These are phyloP conservation scores for Huntiella savannae DNA, from an alignment of 2,329 filamentous ascomycete species.

Conservation along the genomic window DNA sequence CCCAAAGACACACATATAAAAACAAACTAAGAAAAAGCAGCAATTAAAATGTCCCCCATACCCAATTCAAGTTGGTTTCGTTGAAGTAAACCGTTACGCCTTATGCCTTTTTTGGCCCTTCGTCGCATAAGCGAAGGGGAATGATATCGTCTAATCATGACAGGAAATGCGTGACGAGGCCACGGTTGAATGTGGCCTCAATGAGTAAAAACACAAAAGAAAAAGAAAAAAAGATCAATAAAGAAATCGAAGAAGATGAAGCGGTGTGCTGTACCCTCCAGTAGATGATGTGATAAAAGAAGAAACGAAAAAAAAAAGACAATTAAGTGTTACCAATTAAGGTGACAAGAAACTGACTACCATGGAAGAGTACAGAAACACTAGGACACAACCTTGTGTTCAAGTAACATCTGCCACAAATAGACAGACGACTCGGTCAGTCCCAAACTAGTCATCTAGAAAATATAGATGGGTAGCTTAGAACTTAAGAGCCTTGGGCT, in stretches of 20 bases:
- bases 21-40: conserved; percentile 10
- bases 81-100: conserved; percentile 27
- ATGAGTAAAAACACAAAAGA: conserved; percentile 11
- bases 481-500: conserved; percentile 86
- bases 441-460: neutral
- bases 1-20: conserved; percentile 16
- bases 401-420: too few relatives aligned
- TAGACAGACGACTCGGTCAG: neutral
- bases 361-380: neutral
- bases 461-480: conserved; percentile 30
- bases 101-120: conserved; percentile 16
- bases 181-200: conserved; percentile 24
- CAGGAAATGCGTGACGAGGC: conserved; percentile 16
- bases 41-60: conserved; percentile 7
- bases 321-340: too few relatives aligned
- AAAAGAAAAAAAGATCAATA: conserved; percentile 7
- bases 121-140: conserved; percentile 19
- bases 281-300: conserved; percentile 1
- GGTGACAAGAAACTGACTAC: too few relatives aligned
- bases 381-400: too few relatives aligned
- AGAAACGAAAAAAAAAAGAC: neutral
- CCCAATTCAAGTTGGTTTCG: conserved; percentile 19
- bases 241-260: conserved; percentile 12
- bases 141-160: conserved; percentile 21
- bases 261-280: conserved; percentile 12